Evolutionary conservation across 169 alveolate species (phyloP), one percentile per base, ranked within the genome.

Genomic region (Eimeria praecox): DNA sequence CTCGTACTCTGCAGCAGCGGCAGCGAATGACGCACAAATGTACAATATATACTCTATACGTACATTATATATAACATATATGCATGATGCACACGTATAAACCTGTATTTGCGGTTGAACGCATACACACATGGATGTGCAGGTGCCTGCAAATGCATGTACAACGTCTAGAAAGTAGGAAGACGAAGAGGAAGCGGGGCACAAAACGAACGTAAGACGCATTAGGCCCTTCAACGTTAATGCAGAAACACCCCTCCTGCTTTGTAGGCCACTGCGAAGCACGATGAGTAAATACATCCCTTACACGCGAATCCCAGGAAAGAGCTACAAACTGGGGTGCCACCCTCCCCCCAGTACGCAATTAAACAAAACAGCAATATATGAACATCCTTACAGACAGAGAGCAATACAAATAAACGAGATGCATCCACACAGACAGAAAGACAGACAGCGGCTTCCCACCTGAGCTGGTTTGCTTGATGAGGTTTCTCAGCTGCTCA

Each of bases 401-500:
- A 24, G 8, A 33, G 22, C 8, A 16, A 1, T 46, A 22, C 24
- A 85, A 56, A 30, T 33, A 27, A n/a, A 46, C 38, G 30, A 80
- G 46, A 20, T 4, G 30, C 49, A 4, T 24, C 35, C 38, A 46
- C 33, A 33, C 20, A 9, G 62, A 3, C 49, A 83, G 30, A 10
- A 46, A 49, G 22, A 20, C 52, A 12, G 44, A 33, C 14, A 42
- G 44, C 89, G 98, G 98, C 91, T 99, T 99, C 96, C 99, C 99
- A 33, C 93, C 97, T 44, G 98, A 98, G 77, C 98, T 98, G 75
- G 99, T 97, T 52, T 87, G 97, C 89, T 97, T 97, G 73, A 99
- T 98, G 96, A 98, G 97, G 62, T 98, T 98, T 90, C 99, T 98
- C 85, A 99, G 97, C 82, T 98, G 98, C 38, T 98, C 99, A 85